Evolutionary conservation across 2,329 filamentous ascomycete species (phyloP).

Genomic region (Arachnomyces sp.): DNA sequence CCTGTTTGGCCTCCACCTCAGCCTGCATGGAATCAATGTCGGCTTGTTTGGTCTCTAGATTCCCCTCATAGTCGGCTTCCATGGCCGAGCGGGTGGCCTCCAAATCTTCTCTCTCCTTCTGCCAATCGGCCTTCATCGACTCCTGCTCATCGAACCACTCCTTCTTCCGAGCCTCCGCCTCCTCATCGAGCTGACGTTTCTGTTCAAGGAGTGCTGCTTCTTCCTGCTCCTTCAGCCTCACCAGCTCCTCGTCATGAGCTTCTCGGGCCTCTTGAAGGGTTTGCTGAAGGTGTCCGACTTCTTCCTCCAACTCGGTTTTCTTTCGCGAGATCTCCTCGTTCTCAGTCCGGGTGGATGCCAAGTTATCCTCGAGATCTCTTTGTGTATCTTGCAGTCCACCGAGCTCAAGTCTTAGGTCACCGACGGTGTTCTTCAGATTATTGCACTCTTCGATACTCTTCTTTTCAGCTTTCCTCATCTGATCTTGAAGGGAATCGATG

Average conservation of each 20-base stretch:
- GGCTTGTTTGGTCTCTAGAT: conserved; percentile 19
- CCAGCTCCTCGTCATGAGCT: conserved; percentile 33
- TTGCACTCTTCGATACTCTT: conserved; percentile 44
- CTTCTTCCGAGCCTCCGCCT: conserved; percentile 29
- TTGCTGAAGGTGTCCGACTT: conserved; percentile 31
- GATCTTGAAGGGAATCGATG: conserved; percentile 44
- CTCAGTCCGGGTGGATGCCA: conserved; percentile 37
- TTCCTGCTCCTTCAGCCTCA: conserved; percentile 39
- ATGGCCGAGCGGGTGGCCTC: conserved; percentile 29
- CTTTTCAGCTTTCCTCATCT: conserved; percentile 42
- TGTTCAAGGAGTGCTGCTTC: conserved; percentile 21
- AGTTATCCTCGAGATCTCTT: conserved; percentile 43
- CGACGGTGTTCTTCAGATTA: conserved; percentile 36
- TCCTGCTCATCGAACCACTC: conserved; percentile 37
- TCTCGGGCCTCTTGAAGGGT: conserved; percentile 30
- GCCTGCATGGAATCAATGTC: conserved; percentile 25
- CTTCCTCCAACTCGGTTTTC: conserved; percentile 38
- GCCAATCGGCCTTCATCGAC: conserved; percentile 27
- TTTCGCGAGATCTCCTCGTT: conserved; percentile 38
- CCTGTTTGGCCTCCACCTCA: conserved; percentile 29
- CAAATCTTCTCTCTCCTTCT: conserved; percentile 31
- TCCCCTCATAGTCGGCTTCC: conserved; percentile 27
- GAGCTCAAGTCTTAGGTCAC: conserved; percentile 44
- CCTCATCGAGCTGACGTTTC: conserved; percentile 24
- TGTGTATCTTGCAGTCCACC: conserved; percentile 46